phyloP scores from a whole-genome alignment of 2,329 filamentous ascomycete genomes.

The Alternaria sp. region DNA sequence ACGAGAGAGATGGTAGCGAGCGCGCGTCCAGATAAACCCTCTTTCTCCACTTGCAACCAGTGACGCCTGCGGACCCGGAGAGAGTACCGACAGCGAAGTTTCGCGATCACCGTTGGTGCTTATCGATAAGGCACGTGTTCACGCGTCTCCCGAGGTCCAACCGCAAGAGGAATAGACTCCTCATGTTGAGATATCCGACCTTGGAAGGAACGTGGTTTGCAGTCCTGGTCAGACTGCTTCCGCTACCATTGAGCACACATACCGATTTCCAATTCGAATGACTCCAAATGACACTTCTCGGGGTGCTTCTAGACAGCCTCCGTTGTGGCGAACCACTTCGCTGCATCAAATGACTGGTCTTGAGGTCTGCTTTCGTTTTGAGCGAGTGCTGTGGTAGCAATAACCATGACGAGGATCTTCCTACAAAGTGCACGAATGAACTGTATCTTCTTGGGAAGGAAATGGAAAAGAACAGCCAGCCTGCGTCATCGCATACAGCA shows the following conservation, averaged over 20 bases:
- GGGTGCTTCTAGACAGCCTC: neutral
- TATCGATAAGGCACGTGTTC: neutral
- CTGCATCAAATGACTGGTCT: neutral
- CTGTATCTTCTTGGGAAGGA: neutral
- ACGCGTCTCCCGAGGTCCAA: neutral
- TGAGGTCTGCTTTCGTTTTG: neutral
- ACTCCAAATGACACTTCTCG: neutral
- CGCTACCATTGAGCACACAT: neutral
- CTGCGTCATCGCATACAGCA: neutral
- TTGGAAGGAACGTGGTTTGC: neutral
- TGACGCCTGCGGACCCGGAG: neutral
- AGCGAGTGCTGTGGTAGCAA: neutral
- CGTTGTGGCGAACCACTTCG: neutral
- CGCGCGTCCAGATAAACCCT: neutral
- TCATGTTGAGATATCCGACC: neutral
- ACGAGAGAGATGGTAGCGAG: neutral
- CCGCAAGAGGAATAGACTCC: neutral
- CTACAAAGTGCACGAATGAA: neutral
- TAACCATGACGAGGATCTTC: neutral
- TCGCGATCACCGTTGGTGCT: neutral
- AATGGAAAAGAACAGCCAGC: neutral
- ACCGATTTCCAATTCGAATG: neutral
- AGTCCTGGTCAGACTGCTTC: neutral
- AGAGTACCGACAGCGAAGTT: neutral
- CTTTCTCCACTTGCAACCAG: neutral